These are phyloP conservation scores for Chaetomidium leptoderma DNA, from an alignment of 495 filamentous ascomycete species.

Conservation along the genomic window DNA sequence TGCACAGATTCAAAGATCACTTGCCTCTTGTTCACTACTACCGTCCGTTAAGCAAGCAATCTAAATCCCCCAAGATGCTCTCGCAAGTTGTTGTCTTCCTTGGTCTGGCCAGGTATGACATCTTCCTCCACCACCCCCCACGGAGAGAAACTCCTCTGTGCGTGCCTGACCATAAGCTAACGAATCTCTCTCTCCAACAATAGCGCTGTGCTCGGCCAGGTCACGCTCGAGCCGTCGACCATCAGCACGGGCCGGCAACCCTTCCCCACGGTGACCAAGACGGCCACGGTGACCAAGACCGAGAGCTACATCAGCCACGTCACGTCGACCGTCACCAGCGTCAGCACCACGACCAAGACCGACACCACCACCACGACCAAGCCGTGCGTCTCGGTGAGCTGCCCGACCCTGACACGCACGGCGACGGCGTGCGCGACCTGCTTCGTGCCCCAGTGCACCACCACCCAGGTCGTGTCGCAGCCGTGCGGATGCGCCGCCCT, in stretches of 20 bases:
- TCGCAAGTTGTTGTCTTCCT: constrained; percentile 4
- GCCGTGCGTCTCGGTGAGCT: constrained; percentile 14
- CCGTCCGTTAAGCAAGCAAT: no score
- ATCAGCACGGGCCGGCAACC: constrained; percentile 13
- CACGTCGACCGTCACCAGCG: constrained; percentile 5
- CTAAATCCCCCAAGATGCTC: constrained; percentile 3
- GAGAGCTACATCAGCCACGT: constrained; percentile 19
- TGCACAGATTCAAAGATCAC: background rate
- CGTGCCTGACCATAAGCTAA: background rate
- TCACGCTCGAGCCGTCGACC: constrained; percentile 27
- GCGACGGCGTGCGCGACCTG: constrained; percentile 29
- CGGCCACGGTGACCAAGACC: constrained; percentile 11
- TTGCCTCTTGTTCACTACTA: background rate
- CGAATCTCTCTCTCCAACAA: background rate
- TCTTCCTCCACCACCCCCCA: background rate
- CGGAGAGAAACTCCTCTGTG: no score
- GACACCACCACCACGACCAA: constrained; percentile 13
- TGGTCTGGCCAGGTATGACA: constrained; percentile 12
- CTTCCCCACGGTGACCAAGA: constrained; percentile 13
- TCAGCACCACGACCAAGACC: constrained; percentile 9
- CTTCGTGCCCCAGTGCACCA: constrained; percentile 31
- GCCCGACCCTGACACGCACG: constrained; percentile 18
- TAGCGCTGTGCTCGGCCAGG: constrained; percentile 26
- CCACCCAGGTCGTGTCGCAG: constrained; percentile 21
- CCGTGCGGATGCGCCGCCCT: constrained; percentile 28